A percentile compares a stretch with the other conserved stretches of the same genome.
Evolutionary conservation across 768 basidiomycete genomes (phyloP).

Genomic region (Daedalea quercina): DNA sequence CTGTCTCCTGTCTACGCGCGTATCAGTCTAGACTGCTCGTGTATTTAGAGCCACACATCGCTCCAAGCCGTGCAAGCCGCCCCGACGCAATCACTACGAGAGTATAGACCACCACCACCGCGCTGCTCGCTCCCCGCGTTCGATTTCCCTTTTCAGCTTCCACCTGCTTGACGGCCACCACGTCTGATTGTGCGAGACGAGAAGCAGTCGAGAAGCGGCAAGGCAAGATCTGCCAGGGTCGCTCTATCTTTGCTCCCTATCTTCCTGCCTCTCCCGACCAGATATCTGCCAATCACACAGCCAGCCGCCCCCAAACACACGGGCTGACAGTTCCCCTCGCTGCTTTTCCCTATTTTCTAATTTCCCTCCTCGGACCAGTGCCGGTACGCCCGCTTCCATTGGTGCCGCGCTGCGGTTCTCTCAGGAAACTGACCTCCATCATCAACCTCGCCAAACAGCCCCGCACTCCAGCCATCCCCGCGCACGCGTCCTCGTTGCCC

Average conservation of each 20-base stretch:
- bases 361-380: neutral
- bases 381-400: neutral
- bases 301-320: conserved; percentile 1
- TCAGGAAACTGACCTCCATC: neutral
- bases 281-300: conserved; percentile 1
- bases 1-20: neutral
- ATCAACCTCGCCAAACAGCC: neutral
- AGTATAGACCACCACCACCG: neutral
- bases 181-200: neutral
- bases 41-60: neutral
- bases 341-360: neutral
- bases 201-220: neutral
- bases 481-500: conserved; percentile 1
- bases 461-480: conserved; percentile 1
- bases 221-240: neutral
- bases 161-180: neutral
- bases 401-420: neutral
- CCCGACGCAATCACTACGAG: neutral
- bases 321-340: conserved; percentile 3
- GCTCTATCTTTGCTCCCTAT: neutral
- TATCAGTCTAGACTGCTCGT: neutral
- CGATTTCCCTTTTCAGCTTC: neutral
- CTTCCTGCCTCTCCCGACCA: neutral
- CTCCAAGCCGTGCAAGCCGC: neutral
- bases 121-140: neutral